Evolutionary conservation across 129 eudicot genomes (phyloP).

Genomic region (Silybum marianum): DNA sequence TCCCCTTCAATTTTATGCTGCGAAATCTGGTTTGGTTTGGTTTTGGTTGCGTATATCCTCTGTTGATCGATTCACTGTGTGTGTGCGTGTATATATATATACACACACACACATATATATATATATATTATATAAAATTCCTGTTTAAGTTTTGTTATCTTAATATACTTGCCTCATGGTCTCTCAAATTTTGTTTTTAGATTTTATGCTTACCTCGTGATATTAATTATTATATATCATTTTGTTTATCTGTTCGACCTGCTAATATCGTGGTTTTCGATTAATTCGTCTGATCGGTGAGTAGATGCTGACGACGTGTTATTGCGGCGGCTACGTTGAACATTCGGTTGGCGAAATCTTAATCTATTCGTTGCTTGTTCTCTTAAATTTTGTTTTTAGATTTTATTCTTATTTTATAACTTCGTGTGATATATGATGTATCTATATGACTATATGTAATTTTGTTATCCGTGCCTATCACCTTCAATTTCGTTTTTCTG

Average conservation of each 20-base stretch:
- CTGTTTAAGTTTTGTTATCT: not conserved
- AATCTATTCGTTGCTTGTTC: not conserved
- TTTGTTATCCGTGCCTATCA: not conserved
- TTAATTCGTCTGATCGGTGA: not conserved
- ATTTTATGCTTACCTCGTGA: not conserved
- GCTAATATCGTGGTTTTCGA: not conserved
- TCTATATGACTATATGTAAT: not conserved
- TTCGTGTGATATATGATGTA: not conserved
- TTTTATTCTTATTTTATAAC: not conserved
- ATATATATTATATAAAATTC: not conserved
- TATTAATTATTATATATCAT: not conserved
- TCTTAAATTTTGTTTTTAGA: not conserved
- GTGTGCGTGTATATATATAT: not conserved
- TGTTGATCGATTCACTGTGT: not conserved
- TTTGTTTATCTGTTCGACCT: not conserved
- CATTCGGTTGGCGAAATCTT: not conserved
- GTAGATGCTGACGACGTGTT: not conserved
- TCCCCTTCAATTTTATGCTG: not conserved
- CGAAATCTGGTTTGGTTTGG: not conserved
- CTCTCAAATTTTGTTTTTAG: not conserved
- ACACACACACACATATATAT: too few species aligned
- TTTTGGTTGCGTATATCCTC: not conserved
- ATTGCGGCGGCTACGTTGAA: not conserved
- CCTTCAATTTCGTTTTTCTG: constrained; percentile 5
- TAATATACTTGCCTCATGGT: not conserved